Evolutionary conservation across 805 yeast genomes (phyloP), one percentile per base, ranked within the genome.

Genomic region (Saturnispora diversa): DNA sequence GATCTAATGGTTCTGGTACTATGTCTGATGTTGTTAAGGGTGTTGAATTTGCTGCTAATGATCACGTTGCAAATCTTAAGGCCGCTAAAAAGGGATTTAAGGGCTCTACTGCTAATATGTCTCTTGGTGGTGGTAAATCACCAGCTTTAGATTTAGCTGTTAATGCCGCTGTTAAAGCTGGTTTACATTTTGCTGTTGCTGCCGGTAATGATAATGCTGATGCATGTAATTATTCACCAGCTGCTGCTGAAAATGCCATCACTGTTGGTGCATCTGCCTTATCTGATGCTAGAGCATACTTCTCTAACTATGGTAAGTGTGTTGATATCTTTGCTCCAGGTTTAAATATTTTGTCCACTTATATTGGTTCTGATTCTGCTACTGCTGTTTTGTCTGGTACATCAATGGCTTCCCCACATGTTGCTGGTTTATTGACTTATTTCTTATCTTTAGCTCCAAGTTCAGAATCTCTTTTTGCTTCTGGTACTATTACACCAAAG

Each of bases 271-370:
- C 98, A 17, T 80, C 95, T 10, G 83, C 94, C 43, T 71, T 84
- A 52, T 75, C 83, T 39, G 97, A 92, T 59, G 69, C 77, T 40
- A 86, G 95, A 70, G 97, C 98, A 19, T 80, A 81, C 64, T 92
- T 92, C 72, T 86, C 97, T 42, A 92, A 90, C 73, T 87, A 75
- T 64, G 98, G 98, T 61, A 74, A 72, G 58, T 90, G 98, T 71
- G 97, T 92, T 44, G 97, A 90, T 58, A 81, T 90, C 49, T 90
- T 86, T 59, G 98, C 95, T 22, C 98, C 98, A 19, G 98, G 98
- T 56, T 80, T 86, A 55, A 81, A 85, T 60, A 77, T 90, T 46
- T 69, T 81, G 50, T 85, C 95, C 32, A 82, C 90, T 28, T 84
- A 82, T 60, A 83, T 80, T 59, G 92, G 94, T 32, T 77, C 86